phyloP scores from a whole-genome alignment of 2,329 filamentous ascomycete genomes.

The Hypoxylon sp. region DNA sequence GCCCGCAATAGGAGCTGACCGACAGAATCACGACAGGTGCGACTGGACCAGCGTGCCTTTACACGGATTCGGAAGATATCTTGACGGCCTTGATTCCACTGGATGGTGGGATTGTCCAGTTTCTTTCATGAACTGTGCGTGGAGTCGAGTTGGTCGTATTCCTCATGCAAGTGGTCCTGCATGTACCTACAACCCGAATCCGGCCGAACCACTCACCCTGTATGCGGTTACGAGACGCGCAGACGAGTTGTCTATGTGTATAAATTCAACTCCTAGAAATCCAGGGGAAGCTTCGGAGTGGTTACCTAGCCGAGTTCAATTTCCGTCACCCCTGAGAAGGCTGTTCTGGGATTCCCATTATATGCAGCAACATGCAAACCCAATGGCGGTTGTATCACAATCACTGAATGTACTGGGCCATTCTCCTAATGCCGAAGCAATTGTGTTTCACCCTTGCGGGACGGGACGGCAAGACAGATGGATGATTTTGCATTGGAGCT shows the following conservation, averaged over 20 bases:
- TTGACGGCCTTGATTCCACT: conserved; percentile 26
- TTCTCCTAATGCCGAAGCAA: conserved; percentile 25
- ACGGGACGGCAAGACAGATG: conserved; percentile 31
- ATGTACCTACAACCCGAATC: conserved; percentile 18
- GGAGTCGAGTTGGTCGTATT: conserved; percentile 1
- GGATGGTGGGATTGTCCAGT: conserved; percentile 1
- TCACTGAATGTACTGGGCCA: conserved; percentile 8
- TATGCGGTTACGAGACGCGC: background rate
- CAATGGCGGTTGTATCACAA: conserved; percentile 21
- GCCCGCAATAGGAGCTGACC: conserved; percentile 7
- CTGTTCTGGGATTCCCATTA: background rate
- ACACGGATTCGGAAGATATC: background rate
- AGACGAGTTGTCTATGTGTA: background rate
- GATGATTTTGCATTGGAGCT: conserved; percentile 41
- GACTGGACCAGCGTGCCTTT: conserved; percentile 30
- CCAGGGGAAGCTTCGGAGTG: background rate
- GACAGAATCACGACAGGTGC: conserved; percentile 10
- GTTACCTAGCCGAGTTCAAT: background rate
- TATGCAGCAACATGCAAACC: conserved; percentile 3
- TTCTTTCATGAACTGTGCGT: conserved; percentile 7
- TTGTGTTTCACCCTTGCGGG: conserved; percentile 35
- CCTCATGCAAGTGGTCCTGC: conserved; percentile 8
- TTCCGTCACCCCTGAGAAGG: conserved; percentile 4
- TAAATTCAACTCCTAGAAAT: background rate
- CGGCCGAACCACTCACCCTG: background rate